phyloP scores from a whole-genome alignment of 768 basidiomycete genomes.

The Dacryopinax primogenitus region DNA sequence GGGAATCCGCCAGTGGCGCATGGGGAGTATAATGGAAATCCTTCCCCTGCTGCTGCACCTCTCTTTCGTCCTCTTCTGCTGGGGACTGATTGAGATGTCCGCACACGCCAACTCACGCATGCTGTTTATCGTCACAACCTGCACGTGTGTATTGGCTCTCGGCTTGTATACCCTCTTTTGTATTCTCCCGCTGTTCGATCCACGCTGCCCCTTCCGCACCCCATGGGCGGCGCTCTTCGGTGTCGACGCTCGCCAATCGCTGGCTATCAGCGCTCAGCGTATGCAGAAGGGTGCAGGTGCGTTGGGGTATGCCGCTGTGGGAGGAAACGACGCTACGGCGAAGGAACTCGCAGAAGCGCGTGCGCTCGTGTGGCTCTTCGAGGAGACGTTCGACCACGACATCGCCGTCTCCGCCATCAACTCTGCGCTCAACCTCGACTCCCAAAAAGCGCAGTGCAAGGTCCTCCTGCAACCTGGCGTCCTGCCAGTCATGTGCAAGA shows the following conservation, averaged over 20 bases:
- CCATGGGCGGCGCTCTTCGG: not conserved
- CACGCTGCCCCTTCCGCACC: not conserved
- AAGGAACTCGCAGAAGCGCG: not conserved
- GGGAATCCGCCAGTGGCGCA: not conserved
- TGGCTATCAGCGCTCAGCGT: not conserved
- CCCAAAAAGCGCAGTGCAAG: not conserved
- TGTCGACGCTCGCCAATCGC: not conserved
- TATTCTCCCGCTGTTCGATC: not conserved
- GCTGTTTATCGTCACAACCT: not conserved
- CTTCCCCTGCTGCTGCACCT: not conserved
- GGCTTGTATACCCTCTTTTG: not conserved
- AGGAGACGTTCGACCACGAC: not conserved
- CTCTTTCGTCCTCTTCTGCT: constrained; percentile 1
- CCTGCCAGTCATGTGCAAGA: not conserved
- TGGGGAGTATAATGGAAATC: not conserved
- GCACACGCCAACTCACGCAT: not conserved
- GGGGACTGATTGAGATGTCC: not conserved
- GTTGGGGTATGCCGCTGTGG: not conserved
- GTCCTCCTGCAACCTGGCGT: not conserved
- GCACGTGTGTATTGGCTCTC: not conserved
- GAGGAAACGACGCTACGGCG: not conserved
- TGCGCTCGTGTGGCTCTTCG: constrained; percentile 4
- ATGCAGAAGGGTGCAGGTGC: not conserved
- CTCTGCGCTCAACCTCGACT: not conserved
- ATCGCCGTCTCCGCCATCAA: not conserved